Conservation (phyloP, 257 asterid genomes). For the Primulina huaijiensis region DNA sequence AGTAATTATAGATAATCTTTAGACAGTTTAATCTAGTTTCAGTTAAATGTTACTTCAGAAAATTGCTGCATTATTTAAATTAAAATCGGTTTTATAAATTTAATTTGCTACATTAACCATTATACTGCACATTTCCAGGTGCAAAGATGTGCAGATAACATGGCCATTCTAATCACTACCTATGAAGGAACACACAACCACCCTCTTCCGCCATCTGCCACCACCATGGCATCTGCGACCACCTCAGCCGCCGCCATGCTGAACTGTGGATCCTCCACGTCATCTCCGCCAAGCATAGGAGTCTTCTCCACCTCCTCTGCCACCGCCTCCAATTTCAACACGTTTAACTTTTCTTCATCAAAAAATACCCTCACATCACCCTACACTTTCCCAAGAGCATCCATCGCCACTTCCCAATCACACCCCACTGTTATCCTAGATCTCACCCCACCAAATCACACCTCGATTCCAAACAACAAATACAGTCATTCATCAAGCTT, state of each 20-base stretch:
- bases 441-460: constrained; percentile 41
- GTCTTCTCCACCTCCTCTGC: constrained; percentile 21
- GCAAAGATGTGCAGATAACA: constrained; percentile 49
- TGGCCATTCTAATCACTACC: constrained; percentile 42
- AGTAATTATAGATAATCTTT: too few relatives aligned
- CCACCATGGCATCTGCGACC: constrained; percentile 53
- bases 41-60: background rate
- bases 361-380: constrained; percentile 14
- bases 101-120: background rate
- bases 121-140: constrained; percentile 31
- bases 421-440: constrained; percentile 55
- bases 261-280: constrained; percentile 35
- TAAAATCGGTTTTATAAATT: too few relatives aligned
- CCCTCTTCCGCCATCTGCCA: constrained; percentile 45
- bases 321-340: constrained; percentile 19
- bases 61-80: too few relatives aligned
- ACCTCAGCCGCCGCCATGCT: constrained; percentile 50
- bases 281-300: constrained; percentile 17
- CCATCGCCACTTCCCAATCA: constrained; percentile 40
- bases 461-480: constrained; percentile 7
- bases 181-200: constrained; percentile 63
- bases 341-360: constrained; percentile 28
- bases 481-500: constrained; percentile 21
- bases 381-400: constrained; percentile 26
- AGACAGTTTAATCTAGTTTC: background rate